Percentiles rank a stretch among this genome's conserved stretches.
These are phyloP conservation scores for Cyberlindnera maclurae DNA, from an alignment of 805 yeast genomes.

Conservation along the genomic window DNA sequence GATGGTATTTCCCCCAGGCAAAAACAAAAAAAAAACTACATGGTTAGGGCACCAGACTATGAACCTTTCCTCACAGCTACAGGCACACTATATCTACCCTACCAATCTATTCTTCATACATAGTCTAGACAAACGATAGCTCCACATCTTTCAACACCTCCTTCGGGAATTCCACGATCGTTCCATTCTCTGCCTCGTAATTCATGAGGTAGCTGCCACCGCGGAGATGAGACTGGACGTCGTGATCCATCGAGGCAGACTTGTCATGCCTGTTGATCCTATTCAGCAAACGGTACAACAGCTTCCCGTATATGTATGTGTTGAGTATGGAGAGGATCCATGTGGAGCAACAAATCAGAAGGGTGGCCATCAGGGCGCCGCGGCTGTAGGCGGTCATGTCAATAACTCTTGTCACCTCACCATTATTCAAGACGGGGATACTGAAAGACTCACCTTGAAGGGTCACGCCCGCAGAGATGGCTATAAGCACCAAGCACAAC, in stretches of 20 bases:
- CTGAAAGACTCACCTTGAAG: background rate
- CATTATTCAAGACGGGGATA: background rate
- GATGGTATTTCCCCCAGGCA: background rate
- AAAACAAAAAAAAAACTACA: background rate
- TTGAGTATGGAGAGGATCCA: background rate
- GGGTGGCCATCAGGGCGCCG: background rate
- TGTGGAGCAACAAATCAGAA: constrained; percentile 1
- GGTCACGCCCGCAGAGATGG: background rate
- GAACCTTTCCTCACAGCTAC: too few species aligned
- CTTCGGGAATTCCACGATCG: constrained; percentile 3
- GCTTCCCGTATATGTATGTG: constrained; percentile 4
- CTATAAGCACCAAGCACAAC: background rate
- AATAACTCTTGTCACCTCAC: background rate
- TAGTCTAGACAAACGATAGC: constrained; percentile 1
- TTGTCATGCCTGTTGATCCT: constrained; percentile 4
- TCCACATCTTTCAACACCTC: constrained; percentile 5
- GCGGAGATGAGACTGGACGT: background rate
- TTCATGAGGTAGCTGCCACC: background rate
- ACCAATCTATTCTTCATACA: background rate
- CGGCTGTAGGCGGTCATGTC: background rate
- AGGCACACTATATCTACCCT: background rate
- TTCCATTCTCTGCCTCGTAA: constrained; percentile 1
- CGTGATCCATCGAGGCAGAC: background rate
- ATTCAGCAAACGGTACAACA: constrained; percentile 12
- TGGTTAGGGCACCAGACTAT: too few species aligned